Base-by-base conservation (phyloP, 1,139 yeast genomes). In the Blastobotrys serpentis region DNA sequence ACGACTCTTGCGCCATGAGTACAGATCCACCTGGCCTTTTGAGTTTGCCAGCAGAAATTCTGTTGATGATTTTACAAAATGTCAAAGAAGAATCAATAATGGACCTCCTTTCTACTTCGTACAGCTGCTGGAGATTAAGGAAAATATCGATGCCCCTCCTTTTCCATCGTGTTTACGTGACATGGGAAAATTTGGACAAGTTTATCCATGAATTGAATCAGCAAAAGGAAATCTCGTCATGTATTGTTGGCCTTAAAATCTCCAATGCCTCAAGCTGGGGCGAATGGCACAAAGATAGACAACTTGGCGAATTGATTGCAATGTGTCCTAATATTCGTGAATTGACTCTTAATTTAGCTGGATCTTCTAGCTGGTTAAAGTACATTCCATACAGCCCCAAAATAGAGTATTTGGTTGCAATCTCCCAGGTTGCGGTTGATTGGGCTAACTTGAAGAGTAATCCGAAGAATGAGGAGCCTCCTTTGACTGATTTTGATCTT, bases 221-320 rank as follows among this genome's bases (percentile, higher is more conserved):
- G 13, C 38, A 29, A 11, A 38, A 34, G 44, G 40, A 42, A 6
- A 44, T 54, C 19, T 39, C 52, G 7, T 44, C 43, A 7, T 46
- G 50, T 37, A 39, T 57, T 7, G 36, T 42, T 11, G 29, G 50
- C 7, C 44, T 59, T 22, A 47, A 43, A 25, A 41, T 58, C 26
- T 22, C 25, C 3, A 52, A 50, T 2, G 51, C 60, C 10, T 53
- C 60, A n/a, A 50, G 53, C 26, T 52, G 55, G 53, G 64, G 58
- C 6, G 64, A 61, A 42, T 59, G 63, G 64, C 59, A 56, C 42
- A 50, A 52, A 13, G 51, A 52, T 6, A 47, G 44, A n/a, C 44
- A 40, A 6, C 55, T 57, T 26, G 49, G 48, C 10, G 44, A 48
- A 8, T 34, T 60, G 36, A 43, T 59, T 17, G 21, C 40, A 4